Conservation (phyloP, 257 asterid species). For the Jacaranda copaia region DNA sequence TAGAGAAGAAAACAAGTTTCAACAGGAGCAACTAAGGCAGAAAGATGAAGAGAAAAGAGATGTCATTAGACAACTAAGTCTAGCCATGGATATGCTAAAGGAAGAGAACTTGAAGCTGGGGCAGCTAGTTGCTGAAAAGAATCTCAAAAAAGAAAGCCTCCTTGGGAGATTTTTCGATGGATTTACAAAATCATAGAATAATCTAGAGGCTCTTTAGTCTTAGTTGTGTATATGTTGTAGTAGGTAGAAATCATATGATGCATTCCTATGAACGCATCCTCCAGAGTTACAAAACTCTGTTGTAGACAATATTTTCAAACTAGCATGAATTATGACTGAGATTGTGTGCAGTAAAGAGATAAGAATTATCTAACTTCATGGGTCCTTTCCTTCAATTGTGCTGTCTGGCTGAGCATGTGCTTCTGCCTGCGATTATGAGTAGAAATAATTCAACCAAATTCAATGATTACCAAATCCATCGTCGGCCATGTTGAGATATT, state of each 20-base stretch:
- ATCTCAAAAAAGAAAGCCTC: constrained; percentile 44
- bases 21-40: constrained; percentile 49
- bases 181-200: constrained; percentile 28
- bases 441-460: neutral
- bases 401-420: no score
- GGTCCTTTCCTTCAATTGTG: no score
- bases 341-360: neutral
- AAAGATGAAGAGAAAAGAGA: constrained; percentile 71
- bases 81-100: constrained; percentile 58
- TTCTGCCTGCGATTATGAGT: neutral
- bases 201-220: constrained; percentile 33
- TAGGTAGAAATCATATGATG: constrained; percentile 10
- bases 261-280: neutral
- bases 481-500: no score
- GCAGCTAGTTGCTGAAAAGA: constrained; percentile 36
- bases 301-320: neutral
- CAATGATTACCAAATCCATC: no score
- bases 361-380: neutral
- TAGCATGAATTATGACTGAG: neutral
- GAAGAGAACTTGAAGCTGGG: constrained; percentile 53
- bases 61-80: constrained; percentile 62
- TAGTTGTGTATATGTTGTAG: constrained; percentile 7
- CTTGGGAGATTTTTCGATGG: constrained; percentile 54
- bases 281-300: constrained; percentile 1
- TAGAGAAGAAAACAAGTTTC: constrained; percentile 49